Percentiles rank a stretch among this genome's conserved stretches.
phyloP scores from a whole-genome alignment of 1,284 basidiomycete genomes.

The Peniophora sp. region DNA sequence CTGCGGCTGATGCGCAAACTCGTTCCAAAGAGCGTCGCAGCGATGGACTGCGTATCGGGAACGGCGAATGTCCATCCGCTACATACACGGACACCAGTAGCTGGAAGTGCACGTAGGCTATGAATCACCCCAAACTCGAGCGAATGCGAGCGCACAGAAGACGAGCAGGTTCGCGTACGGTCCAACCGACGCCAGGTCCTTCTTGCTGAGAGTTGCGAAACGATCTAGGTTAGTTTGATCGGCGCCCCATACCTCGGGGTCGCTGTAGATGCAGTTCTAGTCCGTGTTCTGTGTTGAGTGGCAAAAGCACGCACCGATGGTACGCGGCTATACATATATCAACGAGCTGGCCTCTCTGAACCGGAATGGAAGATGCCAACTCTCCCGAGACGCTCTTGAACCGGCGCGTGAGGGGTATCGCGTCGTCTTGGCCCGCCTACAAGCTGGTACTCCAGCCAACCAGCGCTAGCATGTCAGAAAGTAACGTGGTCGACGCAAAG shows the following conservation, averaged over 20 bases:
- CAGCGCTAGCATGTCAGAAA: too few species aligned
- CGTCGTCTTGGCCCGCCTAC: constrained; percentile 23
- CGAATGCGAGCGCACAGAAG: constrained; percentile 9
- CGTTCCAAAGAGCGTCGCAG: constrained; percentile 16
- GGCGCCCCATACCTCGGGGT: constrained; percentile 34
- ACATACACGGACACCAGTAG: constrained; percentile 22
- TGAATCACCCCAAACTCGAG: not conserved
- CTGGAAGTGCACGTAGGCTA: constrained; percentile 1
- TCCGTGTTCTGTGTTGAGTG: not conserved
- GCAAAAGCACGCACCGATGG: constrained; percentile 20
- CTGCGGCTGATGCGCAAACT: constrained; percentile 12
- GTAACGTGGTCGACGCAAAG: too few species aligned
- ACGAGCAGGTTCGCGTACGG: constrained; percentile 38
- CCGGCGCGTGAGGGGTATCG: constrained; percentile 30
- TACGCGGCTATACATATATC: constrained; percentile 21
- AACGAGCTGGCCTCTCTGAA: constrained; percentile 30
- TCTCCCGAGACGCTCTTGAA: constrained; percentile 23
- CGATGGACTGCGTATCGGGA: constrained; percentile 18
- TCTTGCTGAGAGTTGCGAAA: constrained; percentile 28
- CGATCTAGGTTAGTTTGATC: constrained; percentile 44
- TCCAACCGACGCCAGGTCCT: constrained; percentile 32
- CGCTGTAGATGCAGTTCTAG: constrained; percentile 10
- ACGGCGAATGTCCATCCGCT: constrained; percentile 21
- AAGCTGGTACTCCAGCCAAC: too few species aligned
- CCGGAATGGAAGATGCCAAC: constrained; percentile 22